phyloP scores from a whole-genome alignment of 23 red algal genomes.

The Gracilaria domingensis region DNA sequence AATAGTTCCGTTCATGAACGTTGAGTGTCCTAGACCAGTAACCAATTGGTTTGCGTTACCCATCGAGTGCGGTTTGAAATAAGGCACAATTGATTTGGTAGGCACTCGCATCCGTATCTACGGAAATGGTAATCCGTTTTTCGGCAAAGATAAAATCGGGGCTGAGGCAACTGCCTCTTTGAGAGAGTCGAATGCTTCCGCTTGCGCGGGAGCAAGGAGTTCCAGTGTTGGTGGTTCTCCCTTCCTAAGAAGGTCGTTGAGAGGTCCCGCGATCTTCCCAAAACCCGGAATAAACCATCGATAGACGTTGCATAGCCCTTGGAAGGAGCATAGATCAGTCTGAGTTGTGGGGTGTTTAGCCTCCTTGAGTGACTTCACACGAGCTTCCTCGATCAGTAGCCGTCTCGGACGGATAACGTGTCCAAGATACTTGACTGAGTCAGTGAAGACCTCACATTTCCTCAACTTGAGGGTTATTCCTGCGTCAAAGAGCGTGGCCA shows the following conservation, averaged over 20 bases:
- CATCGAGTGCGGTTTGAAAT: background rate
- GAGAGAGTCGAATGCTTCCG: too few species aligned
- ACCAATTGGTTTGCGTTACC: background rate
- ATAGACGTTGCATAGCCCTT: background rate
- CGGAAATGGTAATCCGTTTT: too few species aligned
- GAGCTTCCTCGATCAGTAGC: background rate
- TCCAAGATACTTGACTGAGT: conserved; percentile 21
- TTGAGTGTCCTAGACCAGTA: background rate
- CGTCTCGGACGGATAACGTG: background rate
- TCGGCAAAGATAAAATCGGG: too few species aligned
- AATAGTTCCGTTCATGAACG: background rate
- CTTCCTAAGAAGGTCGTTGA: background rate
- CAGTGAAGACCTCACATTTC: background rate
- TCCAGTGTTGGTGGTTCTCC: background rate
- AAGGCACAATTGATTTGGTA: background rate
- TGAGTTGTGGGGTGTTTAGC: background rate
- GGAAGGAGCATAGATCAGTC: background rate
- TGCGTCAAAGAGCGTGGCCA: background rate
- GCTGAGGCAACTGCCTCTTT: too few species aligned
- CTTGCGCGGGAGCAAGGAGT: too few species aligned
- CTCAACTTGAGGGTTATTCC: background rate
- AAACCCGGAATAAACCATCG: background rate
- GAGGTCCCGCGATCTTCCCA: background rate
- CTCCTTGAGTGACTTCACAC: background rate
- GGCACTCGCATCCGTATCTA: too few species aligned